Evolutionary conservation across 2,329 filamentous ascomycete genomes (phyloP).

Genomic region (Cladophialophora yegresii): DNA sequence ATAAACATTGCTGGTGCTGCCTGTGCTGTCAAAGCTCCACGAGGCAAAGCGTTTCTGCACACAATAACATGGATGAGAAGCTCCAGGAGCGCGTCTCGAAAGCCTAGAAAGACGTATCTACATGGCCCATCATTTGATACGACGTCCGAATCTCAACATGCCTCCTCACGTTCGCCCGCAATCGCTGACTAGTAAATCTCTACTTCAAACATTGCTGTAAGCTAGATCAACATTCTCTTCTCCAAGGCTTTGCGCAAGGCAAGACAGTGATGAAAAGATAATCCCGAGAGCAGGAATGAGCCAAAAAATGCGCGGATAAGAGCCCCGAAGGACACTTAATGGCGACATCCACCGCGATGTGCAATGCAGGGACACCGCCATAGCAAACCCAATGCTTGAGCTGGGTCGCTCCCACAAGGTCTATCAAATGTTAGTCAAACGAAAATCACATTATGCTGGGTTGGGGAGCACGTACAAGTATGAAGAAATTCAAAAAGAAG

Average conservation of each 20-base stretch:
- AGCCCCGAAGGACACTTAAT: constrained; percentile 39
- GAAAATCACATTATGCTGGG: neutral
- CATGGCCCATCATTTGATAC: neutral
- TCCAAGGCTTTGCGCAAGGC: constrained; percentile 35
- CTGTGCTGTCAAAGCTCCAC: neutral
- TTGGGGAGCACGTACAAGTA: constrained; percentile 24
- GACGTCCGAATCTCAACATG: neutral
- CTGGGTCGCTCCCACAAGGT: constrained; percentile 36
- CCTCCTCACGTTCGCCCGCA: neutral
- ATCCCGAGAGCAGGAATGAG: constrained; percentile 20
- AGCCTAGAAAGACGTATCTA: neutral
- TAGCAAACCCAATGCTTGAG: constrained; percentile 36
- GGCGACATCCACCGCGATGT: constrained; percentile 35
- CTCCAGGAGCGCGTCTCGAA: neutral
- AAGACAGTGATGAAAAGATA: constrained; percentile 37
- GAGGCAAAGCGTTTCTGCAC: neutral
- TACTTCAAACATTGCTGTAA: too few species aligned
- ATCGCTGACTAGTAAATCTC: neutral
- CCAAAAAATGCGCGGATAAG: constrained; percentile 39
- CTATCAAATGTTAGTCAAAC: neutral
- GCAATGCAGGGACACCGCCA: constrained; percentile 37
- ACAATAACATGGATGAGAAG: neutral
- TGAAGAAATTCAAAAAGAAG: constrained; percentile 27
- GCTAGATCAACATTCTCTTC: constrained; percentile 27
- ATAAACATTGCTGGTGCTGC: neutral